Conservation (phyloP, 2,329 filamentous ascomycete species). For the Plectosphaerella plurivora region DNA sequence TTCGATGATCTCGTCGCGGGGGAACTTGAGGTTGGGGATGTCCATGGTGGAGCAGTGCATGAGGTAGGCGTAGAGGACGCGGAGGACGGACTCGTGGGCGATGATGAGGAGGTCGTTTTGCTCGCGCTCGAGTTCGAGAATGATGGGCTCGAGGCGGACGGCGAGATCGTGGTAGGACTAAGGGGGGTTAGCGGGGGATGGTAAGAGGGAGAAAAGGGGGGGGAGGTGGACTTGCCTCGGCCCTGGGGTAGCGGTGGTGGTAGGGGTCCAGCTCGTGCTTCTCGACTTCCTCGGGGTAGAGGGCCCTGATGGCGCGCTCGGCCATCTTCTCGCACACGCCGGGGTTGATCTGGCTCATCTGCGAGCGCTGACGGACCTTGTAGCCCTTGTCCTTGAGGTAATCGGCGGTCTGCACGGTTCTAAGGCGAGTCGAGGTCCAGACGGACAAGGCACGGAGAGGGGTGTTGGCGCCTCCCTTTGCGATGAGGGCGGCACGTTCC, state of each 20-base stretch:
- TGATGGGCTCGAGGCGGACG: slow-evolving; percentile 96
- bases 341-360: slow-evolving; percentile 96
- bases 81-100: slow-evolving; percentile 94
- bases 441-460: slow-evolving; percentile 78
- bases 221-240: slow-evolving; percentile 59
- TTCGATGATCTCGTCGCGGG: slow-evolving; percentile 95
- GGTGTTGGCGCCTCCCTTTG: slow-evolving; percentile 61
- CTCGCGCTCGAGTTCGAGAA: slow-evolving; percentile 93
- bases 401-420: slow-evolving; percentile 86
- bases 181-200: slow-evolving; percentile 1
- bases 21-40: slow-evolving; percentile 89
- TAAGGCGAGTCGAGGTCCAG: slow-evolving; percentile 89
- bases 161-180: slow-evolving; percentile 97
- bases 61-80: slow-evolving; percentile 93
- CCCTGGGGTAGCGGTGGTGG: slow-evolving; percentile 91
- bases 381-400: slow-evolving; percentile 76
- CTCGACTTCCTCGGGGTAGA: slow-evolving; percentile 85
- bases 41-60: slow-evolving; percentile 98
- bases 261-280: slow-evolving; percentile 96
- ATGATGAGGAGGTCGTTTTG: slow-evolving; percentile 98
- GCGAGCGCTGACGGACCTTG: slow-evolving; percentile 84
- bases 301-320: slow-evolving; percentile 71
- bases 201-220: background rate
- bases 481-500: slow-evolving; percentile 67
- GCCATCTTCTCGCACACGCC: slow-evolving; percentile 94